Evolutionary conservation across 139 green algal species (phyloP), one percentile per base, ranked within the genome.

Genomic region (Coelastrella sp.): DNA sequence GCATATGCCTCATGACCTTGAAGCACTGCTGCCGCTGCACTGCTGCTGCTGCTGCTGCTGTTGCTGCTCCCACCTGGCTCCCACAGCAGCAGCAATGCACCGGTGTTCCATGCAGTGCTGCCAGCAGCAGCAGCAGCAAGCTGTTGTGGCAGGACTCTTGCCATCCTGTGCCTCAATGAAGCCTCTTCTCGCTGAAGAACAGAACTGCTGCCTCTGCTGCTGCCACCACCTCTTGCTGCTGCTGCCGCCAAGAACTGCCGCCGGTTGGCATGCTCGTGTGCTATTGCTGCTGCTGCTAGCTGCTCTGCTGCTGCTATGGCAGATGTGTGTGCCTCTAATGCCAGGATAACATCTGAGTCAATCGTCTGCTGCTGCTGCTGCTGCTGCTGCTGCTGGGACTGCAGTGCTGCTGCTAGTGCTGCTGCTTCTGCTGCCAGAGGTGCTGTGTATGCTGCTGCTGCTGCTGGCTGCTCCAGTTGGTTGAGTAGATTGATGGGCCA

Each of bases 1-100:
- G n/a, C 59, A 86, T 86, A 86, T 7, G 56, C 63, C 63, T 70
- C 12, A 12, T 70, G 63, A 15, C 14, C 79, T 58, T 59, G 22
- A 58, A 15, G 24, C 74, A 81, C 74, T 57, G n/a, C 74, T 57
- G 74, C 74, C 19, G 25, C 19, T 27, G 58, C 74, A 1, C 15
- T 65, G 35, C 49, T 24, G 8, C 82, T 11, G 59, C 60, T 66
- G 7, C 63, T 20, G 24, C 82, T 78, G 63, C 82, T 87, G 80
- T 22, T 85, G 82, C 81, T 86, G 81, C 80, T 85, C 61, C 61
- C 22, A 12, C 5, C 8, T 7, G 84, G 66, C 68, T 88, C 66
- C 84, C 84, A 88, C 68, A 88, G 68, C 84, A 88, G 84, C 68
- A 88, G 84, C 84, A 81, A 73, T 12, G 56, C n/a, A 63, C 84